Evolutionary conservation across 2,329 filamentous ascomycete genomes (phyloP).

Genomic region (Arthrobotrys conoides): DNA sequence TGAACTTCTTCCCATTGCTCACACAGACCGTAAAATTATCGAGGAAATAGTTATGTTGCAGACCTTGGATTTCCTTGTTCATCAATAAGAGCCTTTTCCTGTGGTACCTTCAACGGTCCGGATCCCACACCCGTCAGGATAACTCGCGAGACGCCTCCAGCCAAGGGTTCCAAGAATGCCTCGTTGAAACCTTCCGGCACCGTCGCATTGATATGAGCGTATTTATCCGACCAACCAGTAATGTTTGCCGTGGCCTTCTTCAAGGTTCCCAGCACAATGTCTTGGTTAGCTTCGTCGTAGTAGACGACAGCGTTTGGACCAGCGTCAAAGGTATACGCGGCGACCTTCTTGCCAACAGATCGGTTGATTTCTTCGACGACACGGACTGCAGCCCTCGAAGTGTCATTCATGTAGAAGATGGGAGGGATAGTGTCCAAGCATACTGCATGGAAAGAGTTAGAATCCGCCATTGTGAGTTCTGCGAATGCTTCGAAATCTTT

Average conservation of each 20-base stretch:
- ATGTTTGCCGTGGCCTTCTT: conserved; percentile 75
- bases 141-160: conserved; percentile 85
- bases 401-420: conserved; percentile 99
- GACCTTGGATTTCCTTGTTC: conserved; percentile 45
- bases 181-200: conserved; percentile 75
- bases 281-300: conserved; percentile 83
- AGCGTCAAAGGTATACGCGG: conserved; percentile 97
- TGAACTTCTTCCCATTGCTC: no score
- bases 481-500: conserved; percentile 90
- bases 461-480: conserved; percentile 94
- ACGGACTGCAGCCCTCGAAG: conserved; percentile 86
- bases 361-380: conserved; percentile 91
- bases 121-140: conserved; percentile 94
- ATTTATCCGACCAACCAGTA: conserved; percentile 79
- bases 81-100: conserved; percentile 66
- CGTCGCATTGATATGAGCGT: conserved; percentile 71
- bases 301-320: conserved; percentile 98
- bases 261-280: conserved; percentile 82
- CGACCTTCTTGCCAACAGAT: conserved; percentile 81
- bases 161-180: conserved; percentile 76
- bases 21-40: not conserved
- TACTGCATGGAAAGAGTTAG: conserved; percentile 95
- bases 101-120: conserved; percentile 84
- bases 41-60: conserved; percentile 7
- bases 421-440: conserved; percentile 96